Conservation (phyloP, 352 stramenopile species). For the Blastocystis sp. region DNA sequence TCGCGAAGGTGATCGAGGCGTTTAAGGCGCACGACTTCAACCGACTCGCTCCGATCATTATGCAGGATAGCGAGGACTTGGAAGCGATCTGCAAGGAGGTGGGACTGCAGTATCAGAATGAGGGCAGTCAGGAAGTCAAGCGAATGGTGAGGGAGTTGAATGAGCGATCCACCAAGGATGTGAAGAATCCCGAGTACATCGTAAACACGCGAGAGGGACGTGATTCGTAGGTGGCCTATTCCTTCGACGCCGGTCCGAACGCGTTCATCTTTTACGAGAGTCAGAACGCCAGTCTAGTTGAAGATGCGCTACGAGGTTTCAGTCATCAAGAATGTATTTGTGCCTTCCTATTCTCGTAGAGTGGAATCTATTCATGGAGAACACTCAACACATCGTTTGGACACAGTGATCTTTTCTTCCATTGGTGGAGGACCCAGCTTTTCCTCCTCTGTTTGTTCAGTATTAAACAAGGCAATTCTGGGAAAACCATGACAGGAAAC, state of each 20-base stretch:
- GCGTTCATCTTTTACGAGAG: slow-evolving; percentile 74
- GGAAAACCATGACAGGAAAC: slow-evolving; percentile 2
- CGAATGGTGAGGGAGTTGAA: slow-evolving; percentile 85
- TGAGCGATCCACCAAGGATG: slow-evolving; percentile 61
- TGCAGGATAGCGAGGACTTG: slow-evolving; percentile 95
- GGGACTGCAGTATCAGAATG: slow-evolving; percentile 96
- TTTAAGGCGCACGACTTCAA: slow-evolving; percentile 81
- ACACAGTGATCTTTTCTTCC: too few species aligned
- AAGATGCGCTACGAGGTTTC: too few species aligned
- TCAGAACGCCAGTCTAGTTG: slow-evolving; percentile 62
- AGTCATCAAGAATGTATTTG: too few species aligned
- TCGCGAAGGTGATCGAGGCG: slow-evolving; percentile 76
- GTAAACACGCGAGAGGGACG: neutral
- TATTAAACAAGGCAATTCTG: slow-evolving; percentile 60
- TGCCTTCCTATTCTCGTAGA: too few species aligned
- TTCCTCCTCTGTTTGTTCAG: too few species aligned
- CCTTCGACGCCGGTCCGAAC: slow-evolving; percentile 95
- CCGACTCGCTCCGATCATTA: slow-evolving; percentile 85
- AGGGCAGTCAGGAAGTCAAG: slow-evolving; percentile 72
- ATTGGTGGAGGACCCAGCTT: too few species aligned
- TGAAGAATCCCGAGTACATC: too few species aligned
- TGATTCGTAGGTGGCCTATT: slow-evolving; percentile 81
- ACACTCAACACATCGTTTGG: too few species aligned
- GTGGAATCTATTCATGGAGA: too few species aligned
- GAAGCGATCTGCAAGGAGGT: slow-evolving; percentile 92